Conservation (phyloP, 108 stramenopile species). For the Nannochloropsis oceanica region DNA sequence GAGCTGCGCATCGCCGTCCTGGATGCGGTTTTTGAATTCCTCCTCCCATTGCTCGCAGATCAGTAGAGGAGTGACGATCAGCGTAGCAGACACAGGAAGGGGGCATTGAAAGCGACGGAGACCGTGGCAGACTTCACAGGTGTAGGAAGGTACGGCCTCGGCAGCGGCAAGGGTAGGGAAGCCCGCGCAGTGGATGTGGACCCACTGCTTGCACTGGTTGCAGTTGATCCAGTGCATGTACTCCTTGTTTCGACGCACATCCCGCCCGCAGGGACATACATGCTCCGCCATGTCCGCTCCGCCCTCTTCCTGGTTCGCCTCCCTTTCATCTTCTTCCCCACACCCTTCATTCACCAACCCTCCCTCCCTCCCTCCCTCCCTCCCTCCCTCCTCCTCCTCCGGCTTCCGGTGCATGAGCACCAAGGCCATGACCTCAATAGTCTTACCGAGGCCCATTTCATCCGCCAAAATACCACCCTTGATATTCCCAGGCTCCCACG, state of each 20-base stretch:
- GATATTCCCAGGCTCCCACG: not conserved
- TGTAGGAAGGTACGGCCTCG: not conserved
- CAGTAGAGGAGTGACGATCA: constrained; percentile 18
- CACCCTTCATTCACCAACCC: not conserved
- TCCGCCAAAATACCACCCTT: constrained; percentile 75
- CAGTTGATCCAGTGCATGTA: not conserved
- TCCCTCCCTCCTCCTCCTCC: not conserved
- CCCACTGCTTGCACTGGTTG: not conserved
- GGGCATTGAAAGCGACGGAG: not conserved
- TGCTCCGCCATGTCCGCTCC: not conserved
- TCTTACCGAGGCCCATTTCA: constrained; percentile 82
- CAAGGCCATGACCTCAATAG: constrained; percentile 54
- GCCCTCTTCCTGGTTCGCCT: not conserved
- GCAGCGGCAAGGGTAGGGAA: not conserved
- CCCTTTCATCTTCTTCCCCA: not conserved
- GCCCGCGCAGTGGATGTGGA: not conserved
- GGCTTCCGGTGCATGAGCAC: not conserved
- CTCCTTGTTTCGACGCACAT: not conserved
- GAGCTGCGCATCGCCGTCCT: constrained; percentile 4
- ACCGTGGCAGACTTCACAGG: not conserved
- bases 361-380: not conserved
- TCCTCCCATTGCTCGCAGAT: constrained; percentile 14
- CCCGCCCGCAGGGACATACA: not conserved
- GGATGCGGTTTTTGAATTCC: constrained; percentile 4
- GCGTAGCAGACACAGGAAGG: not conserved